These are phyloP conservation scores for Emydomyces testavorans DNA, from an alignment of 2,329 filamentous ascomycete species.

Conservation along the genomic window DNA sequence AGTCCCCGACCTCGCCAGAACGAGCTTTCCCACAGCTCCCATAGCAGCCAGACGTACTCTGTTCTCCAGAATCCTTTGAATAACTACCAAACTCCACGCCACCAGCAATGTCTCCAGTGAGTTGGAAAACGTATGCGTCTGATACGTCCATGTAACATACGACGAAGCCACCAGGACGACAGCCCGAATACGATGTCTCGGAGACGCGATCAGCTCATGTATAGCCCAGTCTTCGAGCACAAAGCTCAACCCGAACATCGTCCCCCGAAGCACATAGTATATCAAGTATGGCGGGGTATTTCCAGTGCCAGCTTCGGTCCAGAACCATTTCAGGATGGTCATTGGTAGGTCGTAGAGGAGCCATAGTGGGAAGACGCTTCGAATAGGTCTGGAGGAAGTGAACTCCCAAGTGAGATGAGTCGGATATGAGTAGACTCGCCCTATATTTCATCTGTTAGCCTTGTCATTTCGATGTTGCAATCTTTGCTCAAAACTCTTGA, in stretches of 20 bases:
- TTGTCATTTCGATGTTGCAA: conserved; percentile 8
- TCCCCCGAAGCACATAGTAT: conserved; percentile 75
- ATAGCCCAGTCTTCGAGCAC: conserved; percentile 97
- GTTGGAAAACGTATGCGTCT: conserved; percentile 97
- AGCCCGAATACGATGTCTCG: conserved; percentile 58
- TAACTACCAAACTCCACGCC: conserved; percentile 84
- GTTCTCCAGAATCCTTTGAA: conserved; percentile 69
- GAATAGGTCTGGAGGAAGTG: conserved; percentile 73
- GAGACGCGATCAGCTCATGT: conserved; percentile 73
- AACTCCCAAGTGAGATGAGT: conserved; percentile 93
- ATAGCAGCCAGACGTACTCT: conserved; percentile 46
- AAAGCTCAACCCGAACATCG: conserved; percentile 94
- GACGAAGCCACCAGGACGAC: conserved; percentile 83
- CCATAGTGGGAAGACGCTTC: conserved; percentile 95
- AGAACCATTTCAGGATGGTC: conserved; percentile 83
- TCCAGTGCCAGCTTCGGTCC: conserved; percentile 69
- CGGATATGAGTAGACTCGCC: conserved; percentile 84
- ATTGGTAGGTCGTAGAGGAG: conserved; percentile 88
- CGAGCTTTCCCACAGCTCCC: not conserved
- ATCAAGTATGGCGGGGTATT: conserved; percentile 68
- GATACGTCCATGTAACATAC: conserved; percentile 97
- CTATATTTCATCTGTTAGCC: conserved; percentile 40
- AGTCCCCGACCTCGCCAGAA: not conserved
- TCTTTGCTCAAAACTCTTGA: too few species aligned
- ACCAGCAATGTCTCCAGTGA: conserved; percentile 89